Base-by-base conservation (phyloP, 139 green algal genomes). In the Spirogloea muscicola region DNA sequence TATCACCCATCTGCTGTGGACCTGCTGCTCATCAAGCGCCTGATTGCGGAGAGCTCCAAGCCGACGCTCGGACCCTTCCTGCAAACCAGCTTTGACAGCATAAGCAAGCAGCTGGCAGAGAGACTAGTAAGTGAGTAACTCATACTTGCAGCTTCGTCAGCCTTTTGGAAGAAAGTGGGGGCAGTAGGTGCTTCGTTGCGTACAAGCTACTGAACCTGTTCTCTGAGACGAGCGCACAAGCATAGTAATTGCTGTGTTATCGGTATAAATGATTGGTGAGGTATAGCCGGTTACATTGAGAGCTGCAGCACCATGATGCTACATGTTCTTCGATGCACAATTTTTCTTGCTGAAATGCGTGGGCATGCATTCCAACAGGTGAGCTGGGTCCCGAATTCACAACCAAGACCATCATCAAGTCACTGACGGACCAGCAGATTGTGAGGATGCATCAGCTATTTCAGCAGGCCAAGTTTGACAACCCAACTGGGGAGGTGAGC, bases 21-120 rank as follows among this genome's bases (percentile, higher is more conserved):
- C 76, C 83, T 97, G 72, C 87, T 96, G 87, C 89, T 96, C 10
- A 79, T 98, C 49, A 96, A 96, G 86, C 84, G 87, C 1, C 87
- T 96, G 39, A 48, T 91, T 0, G 68, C 59, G 1, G 65, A 78
- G 58, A 93, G 87, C 34, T 58, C 52, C 2, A 34, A 75, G 44
- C 78, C 70, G 59, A 93, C 65, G 34, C 79, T 98, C 57, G 51
- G 76, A 16, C 62, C 77, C 27, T 96, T 98, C 86, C 85, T 98
- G 18, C 57, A 37, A 39, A 82, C 70, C 21, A 91, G 96, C 64
- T 96, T 97, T 78, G 87, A 82, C 63, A 88, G 79, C 84, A 91
- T 98, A 80, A 88, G 48, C 55, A 81, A 79, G 33, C 82, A 85
- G 40, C 75, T 87, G 39, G 86, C 90, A 49, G 86, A 77, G 33